These are phyloP conservation scores for Ustilago crameri DNA, from an alignment of 1,284 basidiomycete genomes.

Conservation along the genomic window DNA sequence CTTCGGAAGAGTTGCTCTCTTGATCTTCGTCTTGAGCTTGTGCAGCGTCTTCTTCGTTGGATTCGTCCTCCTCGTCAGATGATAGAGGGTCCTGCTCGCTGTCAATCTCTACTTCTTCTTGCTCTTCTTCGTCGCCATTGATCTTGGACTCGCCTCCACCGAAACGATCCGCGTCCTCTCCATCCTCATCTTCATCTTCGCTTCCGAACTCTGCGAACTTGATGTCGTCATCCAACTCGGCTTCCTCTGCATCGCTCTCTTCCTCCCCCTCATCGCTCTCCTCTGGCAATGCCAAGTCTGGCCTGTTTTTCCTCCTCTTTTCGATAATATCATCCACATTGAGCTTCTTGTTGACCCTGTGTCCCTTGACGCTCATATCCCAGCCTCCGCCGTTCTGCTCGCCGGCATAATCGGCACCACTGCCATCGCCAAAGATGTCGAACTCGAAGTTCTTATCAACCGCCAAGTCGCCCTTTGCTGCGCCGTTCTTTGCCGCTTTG, in stretches of 20 bases:
- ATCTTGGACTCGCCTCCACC: conserved; percentile 58
- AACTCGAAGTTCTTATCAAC: conserved; percentile 62
- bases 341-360: conserved; percentile 48
- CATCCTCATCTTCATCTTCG: conserved; percentile 73
- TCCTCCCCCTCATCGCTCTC: conserved; percentile 46
- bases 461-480: conserved; percentile 30
- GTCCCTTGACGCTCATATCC: conserved; percentile 59
- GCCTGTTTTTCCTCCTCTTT: conserved; percentile 48
- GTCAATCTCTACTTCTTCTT: conserved; percentile 66
- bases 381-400: conserved; percentile 33
- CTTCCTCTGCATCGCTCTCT: conserved; percentile 1
- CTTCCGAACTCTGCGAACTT: conserved; percentile 32
- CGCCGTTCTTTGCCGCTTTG: conserved; percentile 5
- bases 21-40: conserved; percentile 11
- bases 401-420: conserved; percentile 18
- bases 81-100: conserved; percentile 41
- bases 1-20: conserved; percentile 34
- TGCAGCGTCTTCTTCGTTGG: conserved; percentile 13
- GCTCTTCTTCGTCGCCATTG: conserved; percentile 54
- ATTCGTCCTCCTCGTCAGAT: conserved; percentile 10
- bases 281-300: conserved; percentile 28
- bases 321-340: conserved; percentile 68
- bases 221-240: conserved; percentile 44
- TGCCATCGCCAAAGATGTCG: conserved; percentile 55
- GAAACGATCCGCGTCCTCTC: conserved; percentile 45